phyloP scores from a whole-genome alignment of 768 basidiomycete genomes.

The Hirschioporus abietinus region DNA sequence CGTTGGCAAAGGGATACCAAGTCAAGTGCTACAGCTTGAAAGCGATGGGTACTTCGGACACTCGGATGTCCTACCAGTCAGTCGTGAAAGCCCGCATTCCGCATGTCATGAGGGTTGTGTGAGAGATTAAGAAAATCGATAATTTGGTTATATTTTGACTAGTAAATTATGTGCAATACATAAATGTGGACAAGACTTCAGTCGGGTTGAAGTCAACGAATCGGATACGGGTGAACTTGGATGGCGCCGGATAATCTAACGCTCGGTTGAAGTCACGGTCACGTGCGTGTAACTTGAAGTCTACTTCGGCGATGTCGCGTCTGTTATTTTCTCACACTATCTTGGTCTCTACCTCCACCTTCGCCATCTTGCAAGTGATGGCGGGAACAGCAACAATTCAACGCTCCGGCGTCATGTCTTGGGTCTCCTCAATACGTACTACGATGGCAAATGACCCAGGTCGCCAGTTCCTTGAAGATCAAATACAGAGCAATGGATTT shows the following conservation, averaged over 20 bases:
- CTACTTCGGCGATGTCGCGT: background rate
- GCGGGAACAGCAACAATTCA: conserved; percentile 26
- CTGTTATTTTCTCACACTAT: background rate
- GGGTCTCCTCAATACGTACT: conserved; percentile 62
- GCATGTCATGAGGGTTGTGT: too few species aligned
- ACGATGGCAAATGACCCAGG: conserved; percentile 72
- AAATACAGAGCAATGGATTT: conserved; percentile 72
- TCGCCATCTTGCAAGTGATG: conserved; percentile 3
- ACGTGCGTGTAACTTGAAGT: background rate
- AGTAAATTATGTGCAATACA: too few species aligned
- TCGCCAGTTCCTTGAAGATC: conserved; percentile 62
- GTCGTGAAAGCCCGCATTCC: too few species aligned
- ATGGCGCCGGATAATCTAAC: background rate
- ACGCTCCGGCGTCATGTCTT: conserved; percentile 53
- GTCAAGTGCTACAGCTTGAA: too few species aligned
- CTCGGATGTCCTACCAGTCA: too few species aligned
- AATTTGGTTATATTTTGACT: too few species aligned
- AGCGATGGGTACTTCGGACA: too few species aligned
- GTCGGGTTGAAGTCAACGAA: background rate
- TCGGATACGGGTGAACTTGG: background rate
- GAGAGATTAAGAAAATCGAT: too few species aligned
- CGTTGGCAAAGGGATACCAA: too few species aligned
- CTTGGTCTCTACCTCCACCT: background rate
- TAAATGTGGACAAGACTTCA: too few species aligned
- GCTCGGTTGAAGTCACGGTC: background rate